Evolutionary conservation across 805 yeast genomes (phyloP).

Genomic region (Vanderwaltozyma polyspora): DNA sequence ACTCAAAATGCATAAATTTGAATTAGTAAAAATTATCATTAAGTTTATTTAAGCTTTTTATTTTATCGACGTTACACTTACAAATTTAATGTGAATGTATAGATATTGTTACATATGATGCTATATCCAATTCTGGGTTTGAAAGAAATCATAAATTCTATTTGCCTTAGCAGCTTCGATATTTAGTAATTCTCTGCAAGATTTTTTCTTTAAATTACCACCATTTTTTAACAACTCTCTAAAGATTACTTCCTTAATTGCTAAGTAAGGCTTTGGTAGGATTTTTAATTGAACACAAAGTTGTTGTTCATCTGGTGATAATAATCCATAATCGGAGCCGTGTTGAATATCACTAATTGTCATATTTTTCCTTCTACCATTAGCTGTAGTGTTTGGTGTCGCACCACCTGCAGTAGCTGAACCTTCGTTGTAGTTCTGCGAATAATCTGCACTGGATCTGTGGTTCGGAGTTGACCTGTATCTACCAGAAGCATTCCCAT

Average conservation of each 20-base stretch:
- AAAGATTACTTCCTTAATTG: constrained; percentile 81
- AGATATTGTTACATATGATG: too few species aligned
- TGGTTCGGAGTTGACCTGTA: constrained; percentile 22
- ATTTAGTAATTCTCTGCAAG: constrained; percentile 73
- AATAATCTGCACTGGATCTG: constrained; percentile 18
- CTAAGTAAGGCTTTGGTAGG: constrained; percentile 86
- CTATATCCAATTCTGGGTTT: constrained; percentile 76
- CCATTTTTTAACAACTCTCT: constrained; percentile 79
- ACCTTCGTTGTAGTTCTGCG: constrained; percentile 18
- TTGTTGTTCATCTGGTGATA: constrained; percentile 80
- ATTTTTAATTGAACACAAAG: constrained; percentile 76
- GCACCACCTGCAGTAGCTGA: background rate
- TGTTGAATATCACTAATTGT: constrained; percentile 59
- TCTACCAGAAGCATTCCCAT: constrained; percentile 12
- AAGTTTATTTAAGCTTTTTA: too few species aligned
- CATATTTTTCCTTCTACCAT: constrained; percentile 30
- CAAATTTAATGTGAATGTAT: background rate
- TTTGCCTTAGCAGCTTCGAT: constrained; percentile 82
- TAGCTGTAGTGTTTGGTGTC: background rate
- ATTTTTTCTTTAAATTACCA: constrained; percentile 70
- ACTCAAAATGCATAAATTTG: too few species aligned
- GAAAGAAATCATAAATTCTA: constrained; percentile 84
- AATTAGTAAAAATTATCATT: too few species aligned
- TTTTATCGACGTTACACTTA: too few species aligned
- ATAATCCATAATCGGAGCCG: constrained; percentile 70